Percentiles rank a stretch among this genome's conserved stretches.
These are phyloP conservation scores for Cetradonia linearis DNA, from an alignment of 495 filamentous ascomycete species.

Conservation along the genomic window DNA sequence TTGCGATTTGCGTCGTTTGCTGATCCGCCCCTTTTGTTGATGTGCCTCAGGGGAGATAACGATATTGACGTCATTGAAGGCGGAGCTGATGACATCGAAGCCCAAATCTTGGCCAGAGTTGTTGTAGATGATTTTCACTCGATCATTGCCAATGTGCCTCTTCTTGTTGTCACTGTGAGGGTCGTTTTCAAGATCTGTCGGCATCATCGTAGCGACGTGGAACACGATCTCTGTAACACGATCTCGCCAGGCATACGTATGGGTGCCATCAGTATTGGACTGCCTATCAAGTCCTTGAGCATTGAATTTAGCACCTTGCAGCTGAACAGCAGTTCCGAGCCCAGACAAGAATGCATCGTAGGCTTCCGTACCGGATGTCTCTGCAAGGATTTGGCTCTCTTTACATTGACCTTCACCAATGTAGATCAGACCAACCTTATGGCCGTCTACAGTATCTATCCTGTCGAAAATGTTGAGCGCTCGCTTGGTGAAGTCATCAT, in stretches of 20 bases:
- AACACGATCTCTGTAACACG: slow-evolving; percentile 91
- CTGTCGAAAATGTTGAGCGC: slow-evolving; percentile 74
- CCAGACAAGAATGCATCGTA: slow-evolving; percentile 74
- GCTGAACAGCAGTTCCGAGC: slow-evolving; percentile 66
- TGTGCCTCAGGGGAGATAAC: slow-evolving; percentile 71
- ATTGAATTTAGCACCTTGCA: slow-evolving; percentile 79
- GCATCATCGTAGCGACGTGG: slow-evolving; percentile 95
- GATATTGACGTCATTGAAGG: slow-evolving; percentile 94
- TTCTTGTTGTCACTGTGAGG: slow-evolving; percentile 76
- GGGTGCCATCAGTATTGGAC: slow-evolving; percentile 68
- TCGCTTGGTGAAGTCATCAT: slow-evolving; percentile 68
- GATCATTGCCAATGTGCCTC: slow-evolving; percentile 92
- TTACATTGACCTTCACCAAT: slow-evolving; percentile 70
- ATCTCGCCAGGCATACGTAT: slow-evolving; percentile 86
- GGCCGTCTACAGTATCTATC: slow-evolving; percentile 82
- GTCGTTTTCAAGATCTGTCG: slow-evolving; percentile 67
- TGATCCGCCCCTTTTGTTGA: slow-evolving; percentile 37
- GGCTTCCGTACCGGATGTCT: slow-evolving; percentile 70
- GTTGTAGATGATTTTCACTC: slow-evolving; percentile 96
- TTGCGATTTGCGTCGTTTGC: not conserved
- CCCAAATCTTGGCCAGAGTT: slow-evolving; percentile 78
- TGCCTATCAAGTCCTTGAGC: slow-evolving; percentile 80
- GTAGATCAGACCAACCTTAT: slow-evolving; percentile 93
- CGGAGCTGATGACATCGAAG: slow-evolving; percentile 84
- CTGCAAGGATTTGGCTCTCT: slow-evolving; percentile 75